phyloP scores from a whole-genome alignment of 176 grass and related monocot genomes.

The Avena atlantica region DNA sequence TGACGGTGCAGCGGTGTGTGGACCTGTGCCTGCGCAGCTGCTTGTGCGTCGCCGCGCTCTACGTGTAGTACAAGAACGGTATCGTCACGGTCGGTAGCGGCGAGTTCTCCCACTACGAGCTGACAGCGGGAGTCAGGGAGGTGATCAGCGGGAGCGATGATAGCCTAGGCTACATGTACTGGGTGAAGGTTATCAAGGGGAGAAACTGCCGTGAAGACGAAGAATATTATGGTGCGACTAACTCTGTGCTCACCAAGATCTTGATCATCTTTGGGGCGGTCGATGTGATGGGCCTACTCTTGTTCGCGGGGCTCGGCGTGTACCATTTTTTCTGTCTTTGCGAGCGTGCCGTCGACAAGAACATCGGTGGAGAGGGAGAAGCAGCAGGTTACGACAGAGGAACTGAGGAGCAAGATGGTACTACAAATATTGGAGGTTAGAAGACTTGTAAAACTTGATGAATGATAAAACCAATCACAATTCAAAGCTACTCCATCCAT shows the following conservation, averaged over 20 bases:
- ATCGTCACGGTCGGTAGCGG: too few species aligned
- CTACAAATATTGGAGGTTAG: background rate
- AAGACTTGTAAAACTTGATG: background rate
- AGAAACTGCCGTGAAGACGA: background rate
- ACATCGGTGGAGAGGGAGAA: background rate
- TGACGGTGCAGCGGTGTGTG: too few species aligned
- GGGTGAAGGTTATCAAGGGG: conserved; percentile 17
- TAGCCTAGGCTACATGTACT: conserved; percentile 32
- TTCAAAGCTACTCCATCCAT: too few species aligned
- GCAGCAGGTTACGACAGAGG: background rate
- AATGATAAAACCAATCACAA: background rate
- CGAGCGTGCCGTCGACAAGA: background rate
- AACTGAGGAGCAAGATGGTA: background rate
- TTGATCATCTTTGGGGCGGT: conserved; percentile 43
- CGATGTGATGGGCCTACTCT: background rate
- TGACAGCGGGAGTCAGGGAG: conserved; percentile 44
- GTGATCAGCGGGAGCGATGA: background rate
- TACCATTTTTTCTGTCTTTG: conserved; percentile 8
- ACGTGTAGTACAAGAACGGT: too few species aligned
- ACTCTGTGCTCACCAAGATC: conserved; percentile 13
- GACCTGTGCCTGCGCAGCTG: too few species aligned
- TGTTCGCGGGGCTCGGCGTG: background rate
- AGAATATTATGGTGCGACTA: background rate
- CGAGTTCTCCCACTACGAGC: too few species aligned
- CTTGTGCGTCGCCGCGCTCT: too few species aligned